Evolutionary conservation across 306 rosid species (phyloP).

Genomic region (Cyamopsis tetragonoloba): DNA sequence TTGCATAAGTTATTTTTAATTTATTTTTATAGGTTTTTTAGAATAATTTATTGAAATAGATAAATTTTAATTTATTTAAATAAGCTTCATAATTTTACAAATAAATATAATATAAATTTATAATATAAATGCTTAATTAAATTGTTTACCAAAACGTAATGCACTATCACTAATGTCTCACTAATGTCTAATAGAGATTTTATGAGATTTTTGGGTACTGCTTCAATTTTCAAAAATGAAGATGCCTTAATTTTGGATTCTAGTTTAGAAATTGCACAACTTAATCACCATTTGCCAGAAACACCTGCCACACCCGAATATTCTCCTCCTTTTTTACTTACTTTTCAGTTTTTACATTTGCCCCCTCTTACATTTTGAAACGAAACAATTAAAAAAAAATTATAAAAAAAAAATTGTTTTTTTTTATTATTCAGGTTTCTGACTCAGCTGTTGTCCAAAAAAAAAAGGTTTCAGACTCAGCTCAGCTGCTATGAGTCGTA

Average conservation of each 20-base stretch:
- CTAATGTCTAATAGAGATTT: slow-evolving; percentile 11
- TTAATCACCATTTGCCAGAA: slow-evolving; percentile 16
- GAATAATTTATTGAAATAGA: too few relatives aligned
- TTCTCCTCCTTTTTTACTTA: slow-evolving; percentile 28
- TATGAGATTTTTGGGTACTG: slow-evolving; percentile 39
- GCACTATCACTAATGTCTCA: too few relatives aligned
- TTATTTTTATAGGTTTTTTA: too few relatives aligned
- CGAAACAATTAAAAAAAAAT: too few relatives aligned
- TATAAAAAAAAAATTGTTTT: slow-evolving; percentile 18
- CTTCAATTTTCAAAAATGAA: slow-evolving; percentile 21
- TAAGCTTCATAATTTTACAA: too few relatives aligned
- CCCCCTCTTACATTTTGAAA: slow-evolving; percentile 12
- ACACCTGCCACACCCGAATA: slow-evolving; percentile 27
- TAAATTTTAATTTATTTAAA: too few relatives aligned
- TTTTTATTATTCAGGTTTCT: slow-evolving; percentile 19
- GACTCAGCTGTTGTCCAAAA: slow-evolving; percentile 26
- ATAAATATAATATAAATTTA: too few relatives aligned
- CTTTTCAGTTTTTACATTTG: slow-evolving; percentile 18
- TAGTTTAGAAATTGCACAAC: slow-evolving; percentile 8
- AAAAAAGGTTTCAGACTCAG: too few relatives aligned
- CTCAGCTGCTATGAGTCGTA: slow-evolving; percentile 26
- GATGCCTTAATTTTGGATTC: slow-evolving; percentile 23
- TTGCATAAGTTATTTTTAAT: too few relatives aligned
- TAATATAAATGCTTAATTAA: too few relatives aligned
- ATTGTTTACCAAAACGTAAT: too few relatives aligned